Evolutionary conservation across 805 yeast species (phyloP), one percentile per base, ranked within the genome.

Genomic region (Kuraishia piskuri): DNA sequence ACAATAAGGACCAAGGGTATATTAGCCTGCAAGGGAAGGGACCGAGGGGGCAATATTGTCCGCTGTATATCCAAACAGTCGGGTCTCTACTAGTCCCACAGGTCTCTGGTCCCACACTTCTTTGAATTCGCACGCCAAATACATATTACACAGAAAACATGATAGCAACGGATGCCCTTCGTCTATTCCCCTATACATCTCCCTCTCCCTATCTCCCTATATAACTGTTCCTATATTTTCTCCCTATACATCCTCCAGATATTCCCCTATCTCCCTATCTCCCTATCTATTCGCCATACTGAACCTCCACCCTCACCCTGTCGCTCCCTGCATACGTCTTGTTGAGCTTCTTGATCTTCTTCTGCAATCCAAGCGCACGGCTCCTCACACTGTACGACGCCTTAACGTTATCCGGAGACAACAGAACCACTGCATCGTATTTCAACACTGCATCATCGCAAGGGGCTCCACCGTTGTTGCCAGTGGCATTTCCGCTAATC

Each of bases 361-460:
- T 81, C 59, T 83, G 88, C 50, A 83, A 65, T 0, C 80, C 75
- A 48, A 78, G 72, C 49, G 84, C 80, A 69, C 85, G 76, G 49
- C 79, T 75, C 57, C 82, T 72, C 14, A 81, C 84, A 59, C 80
- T 74, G 24, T 81, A 82, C 63, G 83, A 78, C 45, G 83, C 78
- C 65, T 80, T 80, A 53, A 80, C 68, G 56, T 79, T 84, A 56
- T 76, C 77, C 57, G 77, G 79, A 46, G 78, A 72, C 3, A 79
- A 68, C 51, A 67, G 56, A 37, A 68, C 70, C 12, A 62, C 58
- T 24, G 68, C 65, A 48, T 63, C 68, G 45, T 61, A 57, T 48
- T 63, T 62, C 24, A 58, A 54, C 53, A 55, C 59, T 1, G 58
- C 12, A n/a, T 22, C 46, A 3, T 70, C 69, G 4, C 70, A 72